Conservation (phyloP, 2,329 filamentous ascomycete genomes). For the Zalaria sp. region DNA sequence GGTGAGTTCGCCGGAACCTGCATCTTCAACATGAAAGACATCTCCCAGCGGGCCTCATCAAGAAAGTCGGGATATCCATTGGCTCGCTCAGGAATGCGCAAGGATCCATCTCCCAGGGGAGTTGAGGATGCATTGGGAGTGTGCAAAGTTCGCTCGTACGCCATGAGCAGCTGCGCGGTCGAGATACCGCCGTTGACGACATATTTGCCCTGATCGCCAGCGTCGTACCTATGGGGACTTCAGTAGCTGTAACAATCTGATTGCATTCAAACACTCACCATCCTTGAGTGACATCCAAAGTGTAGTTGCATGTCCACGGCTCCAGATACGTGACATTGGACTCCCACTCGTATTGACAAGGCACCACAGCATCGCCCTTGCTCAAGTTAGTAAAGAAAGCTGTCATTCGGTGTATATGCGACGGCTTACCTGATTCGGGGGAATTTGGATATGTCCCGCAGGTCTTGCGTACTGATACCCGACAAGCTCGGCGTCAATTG, state of each 20-base stretch:
- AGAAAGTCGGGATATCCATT: conserved; percentile 5
- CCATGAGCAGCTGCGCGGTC: conserved; percentile 5
- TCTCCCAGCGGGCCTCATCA: conserved; percentile 7
- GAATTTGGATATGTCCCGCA: conserved; percentile 4
- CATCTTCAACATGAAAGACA: conserved; percentile 6
- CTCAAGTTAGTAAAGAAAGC: not conserved
- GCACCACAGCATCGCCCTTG: conserved; percentile 4
- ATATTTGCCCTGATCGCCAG: conserved; percentile 6
- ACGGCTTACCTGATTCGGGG: conserved; percentile 2
- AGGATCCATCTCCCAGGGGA: conserved; percentile 3
- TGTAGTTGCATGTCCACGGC: conserved; percentile 7
- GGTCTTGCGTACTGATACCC: conserved; percentile 4
- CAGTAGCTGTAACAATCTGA: too few species aligned
- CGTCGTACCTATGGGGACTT: conserved; percentile 2
- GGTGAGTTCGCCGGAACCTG: conserved; percentile 4
- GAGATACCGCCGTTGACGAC: conserved; percentile 7
- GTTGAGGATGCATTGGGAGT: not conserved
- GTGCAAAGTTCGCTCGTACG: conserved; percentile 4
- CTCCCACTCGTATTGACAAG: conserved; percentile 5
- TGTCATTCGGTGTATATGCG: too few species aligned
- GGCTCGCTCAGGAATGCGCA: conserved; percentile 4
- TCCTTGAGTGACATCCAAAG: conserved; percentile 5
- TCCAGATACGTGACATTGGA: conserved; percentile 5
- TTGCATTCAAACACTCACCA: not conserved
- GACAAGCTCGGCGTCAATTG: conserved; percentile 5